phyloP scores from a whole-genome alignment of 257 asterid species.

The Misopates orontium region DNA sequence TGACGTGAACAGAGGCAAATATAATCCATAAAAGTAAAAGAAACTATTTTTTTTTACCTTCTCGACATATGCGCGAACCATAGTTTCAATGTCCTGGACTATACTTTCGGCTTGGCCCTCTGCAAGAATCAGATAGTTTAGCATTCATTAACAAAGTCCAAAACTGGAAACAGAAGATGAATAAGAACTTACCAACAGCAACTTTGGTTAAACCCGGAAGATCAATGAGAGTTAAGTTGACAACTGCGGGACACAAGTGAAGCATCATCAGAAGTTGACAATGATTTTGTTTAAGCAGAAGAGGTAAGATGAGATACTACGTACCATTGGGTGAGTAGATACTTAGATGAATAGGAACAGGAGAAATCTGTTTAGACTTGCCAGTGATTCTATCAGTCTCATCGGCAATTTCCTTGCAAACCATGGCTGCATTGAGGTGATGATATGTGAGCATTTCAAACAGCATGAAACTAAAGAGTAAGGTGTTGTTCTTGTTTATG shows the following conservation, averaged over 20 bases:
- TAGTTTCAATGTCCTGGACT: constrained; percentile 80
- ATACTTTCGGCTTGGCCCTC: constrained; percentile 92
- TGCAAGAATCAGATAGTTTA: constrained; percentile 35
- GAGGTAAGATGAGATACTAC: too few relatives aligned
- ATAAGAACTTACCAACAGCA: constrained; percentile 73
- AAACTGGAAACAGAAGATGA: constrained; percentile 15
- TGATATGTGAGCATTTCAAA: too few relatives aligned
- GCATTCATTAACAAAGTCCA: constrained; percentile 18
- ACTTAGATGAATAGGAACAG: too few relatives aligned
- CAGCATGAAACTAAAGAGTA: too few relatives aligned
- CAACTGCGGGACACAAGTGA: constrained; percentile 56
- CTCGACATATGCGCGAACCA: constrained; percentile 85
- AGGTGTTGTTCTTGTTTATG: too few relatives aligned
- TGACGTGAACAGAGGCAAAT: too few relatives aligned
- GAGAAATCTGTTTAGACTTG: too few relatives aligned
- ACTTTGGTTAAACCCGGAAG: constrained; percentile 94
- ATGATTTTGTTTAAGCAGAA: constrained; percentile 6
- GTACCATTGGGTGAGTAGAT: too few relatives aligned
- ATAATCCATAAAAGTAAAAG: too few relatives aligned
- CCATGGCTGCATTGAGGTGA: too few relatives aligned
- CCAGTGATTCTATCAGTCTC: too few relatives aligned
- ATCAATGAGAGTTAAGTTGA: constrained; percentile 85
- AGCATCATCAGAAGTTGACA: constrained; percentile 16
- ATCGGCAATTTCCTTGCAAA: too few relatives aligned
- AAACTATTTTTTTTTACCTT: constrained; percentile 64